Base-by-base conservation (phyloP, 1,284 basidiomycete genomes). In the Blastosporella zonata region DNA sequence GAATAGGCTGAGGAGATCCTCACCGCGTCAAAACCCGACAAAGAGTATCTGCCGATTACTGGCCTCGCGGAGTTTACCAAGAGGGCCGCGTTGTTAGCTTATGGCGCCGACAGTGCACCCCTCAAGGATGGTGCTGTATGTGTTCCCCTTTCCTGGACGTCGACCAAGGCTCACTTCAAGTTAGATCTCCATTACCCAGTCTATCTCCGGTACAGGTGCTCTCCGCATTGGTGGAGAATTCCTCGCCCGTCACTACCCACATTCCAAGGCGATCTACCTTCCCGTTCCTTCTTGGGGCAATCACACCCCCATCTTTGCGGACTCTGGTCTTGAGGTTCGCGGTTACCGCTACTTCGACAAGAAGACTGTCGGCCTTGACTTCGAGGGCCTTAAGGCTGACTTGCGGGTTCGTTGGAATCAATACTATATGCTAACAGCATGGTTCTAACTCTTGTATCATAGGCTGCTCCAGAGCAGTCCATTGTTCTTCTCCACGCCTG, bases 201-300 rank as follows among this genome's bases (percentile, higher is more conserved):
- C 95, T 52, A 97, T 99, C 69, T 98, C 96, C 22, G 97, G 97
- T 28, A 99, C 97, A 17, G 97, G 97, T 62, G 97, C 97, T 25
- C 88, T 99, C 54, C 84, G 97, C 57, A 94, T 99, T 70, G 96
- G 93, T 51, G 95, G 90, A 62, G 91, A 90, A 43, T 99, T 99
- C 79, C 72, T 99, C 48, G 85, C 84, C 17, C 84, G 89, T 43
- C 91, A 93, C 73, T 97, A 94, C 70, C 92, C 93, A 21, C 78
- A 90, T 59, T 69, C 85, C 49, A 97, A 96, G 74, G 74, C 79
- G 45, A 92, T 99, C 68, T 99, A 97, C 75, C 78, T 99, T 46
- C 97, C 97, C 35, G 78, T 78, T 9, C 97, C 97, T 13, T 92
- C 95, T 6, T 99, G 97, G 97, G 96, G 96, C 35, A 99, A 99